phyloP scores from a whole-genome alignment of 2,329 filamentous ascomycete genomes.

The Botrytis galanthina region DNA sequence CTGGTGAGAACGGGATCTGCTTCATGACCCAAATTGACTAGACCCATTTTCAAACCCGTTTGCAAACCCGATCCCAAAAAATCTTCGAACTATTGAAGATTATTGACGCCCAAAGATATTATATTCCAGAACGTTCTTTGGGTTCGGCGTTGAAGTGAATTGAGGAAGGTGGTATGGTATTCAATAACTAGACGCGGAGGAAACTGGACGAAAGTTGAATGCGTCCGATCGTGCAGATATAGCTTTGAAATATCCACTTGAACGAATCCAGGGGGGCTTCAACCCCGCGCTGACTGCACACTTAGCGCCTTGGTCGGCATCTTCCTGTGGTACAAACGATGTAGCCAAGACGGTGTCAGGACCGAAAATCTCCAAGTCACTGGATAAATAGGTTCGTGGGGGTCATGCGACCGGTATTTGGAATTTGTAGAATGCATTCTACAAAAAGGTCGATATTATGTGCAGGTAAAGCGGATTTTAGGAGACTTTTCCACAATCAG shows the following conservation, averaged over 20 bases:
- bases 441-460: neutral
- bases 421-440: neutral
- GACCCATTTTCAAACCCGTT: neutral
- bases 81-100: neutral
- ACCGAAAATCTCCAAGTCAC: neutral
- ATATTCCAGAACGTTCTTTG: neutral
- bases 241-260: neutral
- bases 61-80: neutral
- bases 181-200: slow-evolving; percentile 6
- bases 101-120: neutral
- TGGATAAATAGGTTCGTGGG: slow-evolving; percentile 18
- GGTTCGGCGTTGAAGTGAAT: neutral
- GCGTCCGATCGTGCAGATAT: slow-evolving; percentile 15
- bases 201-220: slow-evolving; percentile 17
- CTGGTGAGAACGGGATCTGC: slow-evolving; percentile 43
- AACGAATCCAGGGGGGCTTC: neutral
- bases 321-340: neutral
- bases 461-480: neutral
- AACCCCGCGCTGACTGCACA: neutral
- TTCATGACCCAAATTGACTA: slow-evolving; percentile 11
- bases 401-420: slow-evolving; percentile 2
- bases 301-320: slow-evolving; percentile 1
- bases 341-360: slow-evolving; percentile 11
- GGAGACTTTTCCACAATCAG: neutral
- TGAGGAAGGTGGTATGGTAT: slow-evolving; percentile 12